phyloP scores from a whole-genome alignment of 2,329 filamentous ascomycete genomes.

The Fusarium torreyae region DNA sequence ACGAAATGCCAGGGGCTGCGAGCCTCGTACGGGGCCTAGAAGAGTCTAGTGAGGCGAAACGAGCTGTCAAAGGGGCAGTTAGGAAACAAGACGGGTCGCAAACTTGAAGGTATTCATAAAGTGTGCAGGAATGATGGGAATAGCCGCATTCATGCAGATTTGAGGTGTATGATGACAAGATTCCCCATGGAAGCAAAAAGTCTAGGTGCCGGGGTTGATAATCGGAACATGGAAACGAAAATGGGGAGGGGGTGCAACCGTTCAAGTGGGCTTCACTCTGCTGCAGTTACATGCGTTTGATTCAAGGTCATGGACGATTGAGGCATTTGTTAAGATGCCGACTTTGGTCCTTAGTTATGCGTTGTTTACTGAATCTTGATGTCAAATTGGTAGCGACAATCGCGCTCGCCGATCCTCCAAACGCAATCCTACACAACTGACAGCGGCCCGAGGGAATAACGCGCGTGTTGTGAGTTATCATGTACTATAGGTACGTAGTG shows the following conservation, averaged over 20 bases:
- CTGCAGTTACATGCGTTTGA: constrained; percentile 6
- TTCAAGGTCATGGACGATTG: constrained; percentile 20
- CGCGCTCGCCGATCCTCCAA: constrained; percentile 1
- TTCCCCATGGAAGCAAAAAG: background rate
- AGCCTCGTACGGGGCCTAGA: constrained; percentile 22
- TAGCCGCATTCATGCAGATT: constrained; percentile 20
- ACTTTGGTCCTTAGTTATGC: constrained; percentile 25
- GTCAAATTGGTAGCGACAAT: constrained; percentile 19
- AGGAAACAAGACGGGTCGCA: background rate
- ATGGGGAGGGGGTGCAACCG: constrained; percentile 7
- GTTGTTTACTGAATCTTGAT: constrained; percentile 16
- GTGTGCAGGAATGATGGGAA: constrained; percentile 17
- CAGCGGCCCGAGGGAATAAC: constrained; percentile 12
- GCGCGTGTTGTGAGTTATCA: constrained; percentile 10
- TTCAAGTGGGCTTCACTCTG: constrained; percentile 1
- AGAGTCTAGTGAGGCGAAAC: constrained; percentile 29
- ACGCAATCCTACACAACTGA: background rate
- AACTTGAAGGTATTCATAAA: constrained; percentile 3
- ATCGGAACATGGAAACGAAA: constrained; percentile 19
- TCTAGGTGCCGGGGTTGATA: background rate
- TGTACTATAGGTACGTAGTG: background rate
- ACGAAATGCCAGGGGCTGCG: constrained; percentile 12
- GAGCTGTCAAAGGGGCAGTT: constrained; percentile 5
- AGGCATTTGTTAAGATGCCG: constrained; percentile 45
- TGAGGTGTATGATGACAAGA: constrained; percentile 4